Base-by-base conservation (phyloP, 306 rosid genomes). In the Lathyrus tuberosus region DNA sequence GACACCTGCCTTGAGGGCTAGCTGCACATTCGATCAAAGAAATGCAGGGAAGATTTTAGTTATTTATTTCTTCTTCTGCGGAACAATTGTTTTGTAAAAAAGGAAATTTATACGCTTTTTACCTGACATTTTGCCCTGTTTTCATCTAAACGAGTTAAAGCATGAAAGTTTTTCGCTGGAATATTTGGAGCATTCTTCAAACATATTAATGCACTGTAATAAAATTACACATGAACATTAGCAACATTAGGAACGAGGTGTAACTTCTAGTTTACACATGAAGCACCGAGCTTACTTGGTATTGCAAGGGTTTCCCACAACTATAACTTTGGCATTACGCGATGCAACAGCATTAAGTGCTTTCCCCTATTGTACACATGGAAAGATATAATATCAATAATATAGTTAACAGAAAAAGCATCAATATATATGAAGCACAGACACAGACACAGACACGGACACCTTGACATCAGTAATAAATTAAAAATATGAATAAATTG, bases 121-220 rank as follows among this genome's bases (percentile, higher is more conserved):
- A 94, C 99, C 97, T 94, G 97, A 80, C 99, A 94, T 79, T 91
- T 94, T 67, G 97, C 99, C 74, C 99, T 80, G 62, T 94, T 94
- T 84, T 94, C 99, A 74, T 94, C 99, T 70, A 94, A 79, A 79
- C 99, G 95, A 30, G 97, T 94, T 73, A 94, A 73, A 71, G 99
- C 99, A 64, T 94, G 99, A 16, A 94, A 94, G 13, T 94, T 94
- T 80, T 79, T 94, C 10, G 96, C 89, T 7, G 99, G 97, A 70
- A 94, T 91, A n/a, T 84, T 88, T 0, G 99, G 97, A 83, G 99
- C 99, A 72, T 94, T 94, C 85, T 94, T 94, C 89, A 94, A 30
- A 84, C 99, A 94, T 70, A 94, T 94, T 41, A 94, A 72, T 59
- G 97, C 89, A 77, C 99, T 94, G 79, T 73, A 87, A 42, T 62